Conservation (phyloP, 306 rosid genomes). For the Vigna unguiculata region DNA sequence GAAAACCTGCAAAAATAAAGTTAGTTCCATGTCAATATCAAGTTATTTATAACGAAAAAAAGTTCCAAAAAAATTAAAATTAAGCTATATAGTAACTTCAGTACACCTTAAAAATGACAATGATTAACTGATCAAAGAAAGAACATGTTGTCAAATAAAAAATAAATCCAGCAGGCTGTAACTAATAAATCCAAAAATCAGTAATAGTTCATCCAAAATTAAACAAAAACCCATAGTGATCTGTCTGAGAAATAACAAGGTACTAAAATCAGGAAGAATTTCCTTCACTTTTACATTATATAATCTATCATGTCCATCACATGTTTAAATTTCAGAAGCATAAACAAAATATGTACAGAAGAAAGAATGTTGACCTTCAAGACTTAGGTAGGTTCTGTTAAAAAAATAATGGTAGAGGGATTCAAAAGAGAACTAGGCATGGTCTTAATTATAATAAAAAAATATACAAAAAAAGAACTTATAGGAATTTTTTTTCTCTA, state of each 20-base stretch:
- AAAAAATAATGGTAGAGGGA: conserved; percentile 8
- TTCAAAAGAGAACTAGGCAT: conserved; percentile 11
- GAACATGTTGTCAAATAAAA: conserved; percentile 18
- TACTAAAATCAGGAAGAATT: conserved; percentile 27
- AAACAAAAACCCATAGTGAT: conserved; percentile 4
- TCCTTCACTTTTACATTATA: conserved; percentile 3
- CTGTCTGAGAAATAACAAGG: conserved; percentile 8
- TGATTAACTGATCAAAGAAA: conserved; percentile 14
- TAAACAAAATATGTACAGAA: conserved; percentile 13
- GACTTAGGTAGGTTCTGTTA: conserved; percentile 3
- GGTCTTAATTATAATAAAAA: background rate
- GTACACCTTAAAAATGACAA: conserved; percentile 16
- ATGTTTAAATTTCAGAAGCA: conserved; percentile 16
- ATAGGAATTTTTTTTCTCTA: too few relatives aligned
- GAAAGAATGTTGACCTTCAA: conserved; percentile 2
- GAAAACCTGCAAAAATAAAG: conserved; percentile 70
- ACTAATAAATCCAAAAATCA: conserved; percentile 38
- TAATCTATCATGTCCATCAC: conserved; percentile 12
- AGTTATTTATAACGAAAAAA: conserved; percentile 19
- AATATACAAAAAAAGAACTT: too few relatives aligned
- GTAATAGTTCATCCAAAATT: conserved; percentile 25
- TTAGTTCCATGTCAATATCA: conserved; percentile 15
- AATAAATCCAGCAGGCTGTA: conserved; percentile 24
- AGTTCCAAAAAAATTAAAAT: conserved; percentile 29
- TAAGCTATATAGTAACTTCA: conserved; percentile 28